These are phyloP conservation scores for Fusarium illudens DNA, from an alignment of 2,329 filamentous ascomycete genomes.

Conservation along the genomic window DNA sequence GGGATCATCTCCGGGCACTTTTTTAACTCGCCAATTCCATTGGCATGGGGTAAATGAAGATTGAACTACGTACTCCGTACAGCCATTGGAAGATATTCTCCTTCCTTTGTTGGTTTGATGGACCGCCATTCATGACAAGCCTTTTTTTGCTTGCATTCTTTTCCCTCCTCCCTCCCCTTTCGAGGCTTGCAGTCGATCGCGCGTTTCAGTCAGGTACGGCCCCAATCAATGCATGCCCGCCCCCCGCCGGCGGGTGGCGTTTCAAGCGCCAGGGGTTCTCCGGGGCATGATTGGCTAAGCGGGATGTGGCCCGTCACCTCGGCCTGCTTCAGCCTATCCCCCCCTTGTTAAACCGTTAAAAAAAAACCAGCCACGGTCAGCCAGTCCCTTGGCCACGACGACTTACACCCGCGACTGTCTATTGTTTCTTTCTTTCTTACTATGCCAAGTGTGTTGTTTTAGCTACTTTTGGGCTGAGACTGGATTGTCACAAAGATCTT, in stretches of 20 bases:
- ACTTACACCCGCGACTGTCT: slow-evolving; percentile 25
- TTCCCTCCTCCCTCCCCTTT: slow-evolving; percentile 1
- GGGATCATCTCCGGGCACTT: neutral
- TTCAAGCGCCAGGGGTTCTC: slow-evolving; percentile 20
- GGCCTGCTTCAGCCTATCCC: slow-evolving; percentile 27
- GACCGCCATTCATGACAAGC: neutral
- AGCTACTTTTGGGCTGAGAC: neutral
- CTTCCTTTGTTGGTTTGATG: slow-evolving; percentile 11
- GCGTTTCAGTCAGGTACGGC: slow-evolving; percentile 39
- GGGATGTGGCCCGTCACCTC: slow-evolving; percentile 21
- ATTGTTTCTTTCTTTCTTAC: neutral
- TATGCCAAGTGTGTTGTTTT: slow-evolving; percentile 6
- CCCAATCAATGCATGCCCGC: slow-evolving; percentile 30
- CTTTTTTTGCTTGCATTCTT: neutral
- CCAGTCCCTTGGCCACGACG: slow-evolving; percentile 27
- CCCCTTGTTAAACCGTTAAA: no score
- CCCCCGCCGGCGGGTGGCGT: slow-evolving; percentile 30
- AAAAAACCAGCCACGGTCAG: slow-evolving; percentile 13
- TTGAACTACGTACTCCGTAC: neutral
- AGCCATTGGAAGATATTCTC: neutral
- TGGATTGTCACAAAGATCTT: no score
- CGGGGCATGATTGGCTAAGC: slow-evolving; percentile 26
- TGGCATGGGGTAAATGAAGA: slow-evolving; percentile 2
- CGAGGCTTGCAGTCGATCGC: slow-evolving; percentile 26
- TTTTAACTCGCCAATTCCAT: neutral